Evolutionary conservation across 129 eudicot species (phyloP).

Genomic region (Flaveria brownii): DNA sequence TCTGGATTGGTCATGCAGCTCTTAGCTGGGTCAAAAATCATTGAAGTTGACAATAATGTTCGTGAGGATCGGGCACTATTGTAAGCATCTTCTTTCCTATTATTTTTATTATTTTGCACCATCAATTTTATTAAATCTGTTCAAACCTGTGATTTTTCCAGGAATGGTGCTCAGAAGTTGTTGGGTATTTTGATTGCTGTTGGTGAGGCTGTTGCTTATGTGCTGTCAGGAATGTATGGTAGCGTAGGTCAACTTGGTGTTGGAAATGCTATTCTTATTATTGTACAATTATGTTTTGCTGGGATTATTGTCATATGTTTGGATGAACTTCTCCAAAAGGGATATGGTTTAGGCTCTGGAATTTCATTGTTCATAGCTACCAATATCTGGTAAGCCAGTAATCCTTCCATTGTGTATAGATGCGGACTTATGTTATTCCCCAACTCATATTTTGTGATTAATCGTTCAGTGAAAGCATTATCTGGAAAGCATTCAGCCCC

Average conservation of each 20-base stretch:
- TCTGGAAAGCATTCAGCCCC: slow-evolving; percentile 64
- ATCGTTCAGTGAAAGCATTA: slow-evolving; percentile 47
- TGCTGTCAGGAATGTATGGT: slow-evolving; percentile 71
- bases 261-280: slow-evolving; percentile 71
- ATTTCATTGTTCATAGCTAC: slow-evolving; percentile 66
- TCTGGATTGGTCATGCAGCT: slow-evolving; percentile 54
- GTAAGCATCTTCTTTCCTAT: slow-evolving; percentile 43
- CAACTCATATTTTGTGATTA: background rate
- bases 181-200: slow-evolving; percentile 68
- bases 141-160: slow-evolving; percentile 23
- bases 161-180: slow-evolving; percentile 85
- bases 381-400: slow-evolving; percentile 50
- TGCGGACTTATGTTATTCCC: background rate
- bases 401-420: background rate
- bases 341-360: slow-evolving; percentile 65
- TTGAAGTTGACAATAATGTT: slow-evolving; percentile 53
- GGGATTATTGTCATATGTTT: slow-evolving; percentile 59
- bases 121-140: background rate
- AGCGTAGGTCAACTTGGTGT: slow-evolving; percentile 87
- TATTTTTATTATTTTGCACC: no score
- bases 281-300: slow-evolving; percentile 68
- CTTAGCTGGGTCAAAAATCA: slow-evolving; percentile 38
- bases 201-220: slow-evolving; percentile 75
- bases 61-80: slow-evolving; percentile 63
- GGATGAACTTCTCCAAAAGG: slow-evolving; percentile 61